These are phyloP conservation scores for Aspergillus flavus DNA, from an alignment of 2,329 filamentous ascomycete species.

Conservation along the genomic window DNA sequence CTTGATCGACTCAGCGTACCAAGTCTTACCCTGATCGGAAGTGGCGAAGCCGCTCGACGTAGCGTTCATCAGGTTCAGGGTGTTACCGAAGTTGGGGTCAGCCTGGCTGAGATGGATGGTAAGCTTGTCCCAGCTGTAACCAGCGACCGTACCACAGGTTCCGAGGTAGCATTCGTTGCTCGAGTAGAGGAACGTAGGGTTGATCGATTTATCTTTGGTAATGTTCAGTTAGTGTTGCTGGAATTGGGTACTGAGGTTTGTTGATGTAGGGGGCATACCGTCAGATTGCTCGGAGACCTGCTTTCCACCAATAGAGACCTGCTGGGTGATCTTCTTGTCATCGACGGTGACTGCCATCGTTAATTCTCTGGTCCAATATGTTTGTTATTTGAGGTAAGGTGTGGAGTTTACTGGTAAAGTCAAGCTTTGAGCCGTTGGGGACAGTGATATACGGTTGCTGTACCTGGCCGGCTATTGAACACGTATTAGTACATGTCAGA, in stretches of 20 bases:
- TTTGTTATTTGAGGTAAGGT: neutral
- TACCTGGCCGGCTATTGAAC: neutral
- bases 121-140: slow-evolving; percentile 9
- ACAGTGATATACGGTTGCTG: slow-evolving; percentile 1
- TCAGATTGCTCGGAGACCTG: slow-evolving; percentile 11
- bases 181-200: slow-evolving; percentile 13
- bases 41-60: neutral
- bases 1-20: slow-evolving; percentile 1
- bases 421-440: neutral
- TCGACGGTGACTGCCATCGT: neutral
- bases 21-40: neutral
- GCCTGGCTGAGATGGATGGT: slow-evolving; percentile 8
- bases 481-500: neutral
- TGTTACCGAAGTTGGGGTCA: neutral
- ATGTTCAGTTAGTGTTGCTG: neutral
- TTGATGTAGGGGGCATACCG: neutral
- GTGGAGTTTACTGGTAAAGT: neutral
- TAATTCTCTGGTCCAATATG: neutral
- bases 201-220: slow-evolving; percentile 4
- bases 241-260: accelerated
- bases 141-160: slow-evolving; percentile 8
- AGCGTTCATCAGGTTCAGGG: neutral
- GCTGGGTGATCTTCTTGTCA: slow-evolving; percentile 1
- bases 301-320: neutral
- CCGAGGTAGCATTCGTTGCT: slow-evolving; percentile 14